Evolutionary conservation across 1,139 yeast genomes (phyloP).

Genomic region (Diutina neorugosa): DNA sequence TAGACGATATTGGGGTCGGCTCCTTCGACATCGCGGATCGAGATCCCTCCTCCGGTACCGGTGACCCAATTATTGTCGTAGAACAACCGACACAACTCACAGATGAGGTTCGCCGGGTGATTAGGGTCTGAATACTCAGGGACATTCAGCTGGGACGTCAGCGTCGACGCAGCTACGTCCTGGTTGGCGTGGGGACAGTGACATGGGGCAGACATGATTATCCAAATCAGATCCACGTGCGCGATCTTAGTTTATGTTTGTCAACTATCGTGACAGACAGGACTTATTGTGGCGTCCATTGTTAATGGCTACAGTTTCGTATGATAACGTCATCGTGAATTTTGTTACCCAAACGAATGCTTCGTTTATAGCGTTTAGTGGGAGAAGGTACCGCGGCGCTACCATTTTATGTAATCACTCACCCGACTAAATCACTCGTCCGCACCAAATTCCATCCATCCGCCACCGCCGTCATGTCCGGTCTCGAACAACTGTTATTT

Average conservation of each 20-base stretch:
- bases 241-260: not conserved
- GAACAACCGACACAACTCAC: slow-evolving; percentile 68
- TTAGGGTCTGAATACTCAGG: slow-evolving; percentile 22
- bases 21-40: slow-evolving; percentile 50
- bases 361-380: no score
- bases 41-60: slow-evolving; percentile 94
- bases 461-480: not conserved
- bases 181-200: not conserved
- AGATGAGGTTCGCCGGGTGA: slow-evolving; percentile 80
- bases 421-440: not conserved
- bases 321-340: not conserved
- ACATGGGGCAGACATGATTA: slow-evolving; percentile 2
- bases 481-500: slow-evolving; percentile 32
- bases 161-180: not conserved
- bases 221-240: not conserved
- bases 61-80: slow-evolving; percentile 86
- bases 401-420: not conserved
- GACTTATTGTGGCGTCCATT: not conserved
- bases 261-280: not conserved
- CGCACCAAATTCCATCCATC: not conserved
- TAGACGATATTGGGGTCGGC: slow-evolving; percentile 39
- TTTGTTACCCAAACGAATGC: no score
- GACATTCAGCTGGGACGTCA: not conserved
- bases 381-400: not conserved
- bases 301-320: not conserved